Percentiles rank a stretch among this genome's conserved stretches.
Conservation (phyloP, 1,139 yeast species). For the Saccharomyces hybrid region DNA sequence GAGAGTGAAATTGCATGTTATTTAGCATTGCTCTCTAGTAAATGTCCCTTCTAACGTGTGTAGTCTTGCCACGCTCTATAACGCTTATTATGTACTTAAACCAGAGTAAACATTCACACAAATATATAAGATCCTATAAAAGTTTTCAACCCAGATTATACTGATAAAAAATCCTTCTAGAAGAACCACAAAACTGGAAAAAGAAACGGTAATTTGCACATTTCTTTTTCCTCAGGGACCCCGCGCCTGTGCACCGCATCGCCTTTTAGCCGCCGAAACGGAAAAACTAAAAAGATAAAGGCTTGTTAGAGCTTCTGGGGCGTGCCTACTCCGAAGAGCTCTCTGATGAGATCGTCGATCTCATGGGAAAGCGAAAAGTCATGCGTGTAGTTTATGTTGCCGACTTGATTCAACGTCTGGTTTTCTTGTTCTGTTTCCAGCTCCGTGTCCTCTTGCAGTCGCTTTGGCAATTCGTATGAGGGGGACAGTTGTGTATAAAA, state of each 20-base stretch:
- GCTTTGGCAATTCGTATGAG: conserved; percentile 24
- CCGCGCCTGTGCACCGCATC: conserved; percentile 1
- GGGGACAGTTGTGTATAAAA: conserved; percentile 21
- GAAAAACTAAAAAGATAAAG: neutral
- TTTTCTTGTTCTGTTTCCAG: conserved; percentile 20
- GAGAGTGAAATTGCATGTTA: conserved; percentile 1
- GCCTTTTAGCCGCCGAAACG: neutral
- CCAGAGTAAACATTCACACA: neutral
- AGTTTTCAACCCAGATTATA: neutral
- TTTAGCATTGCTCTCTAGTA: neutral
- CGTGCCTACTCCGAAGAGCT: conserved; percentile 22
- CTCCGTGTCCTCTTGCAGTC: conserved; percentile 21
- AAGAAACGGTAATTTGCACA: neutral
- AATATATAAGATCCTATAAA: neutral
- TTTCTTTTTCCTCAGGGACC: conserved; percentile 1
- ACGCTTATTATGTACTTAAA: neutral
- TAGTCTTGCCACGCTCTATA: neutral
- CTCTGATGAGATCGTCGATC: conserved; percentile 31
- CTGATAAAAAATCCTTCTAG: neutral
- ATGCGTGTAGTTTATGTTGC: conserved; percentile 24
- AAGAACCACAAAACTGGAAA: neutral
- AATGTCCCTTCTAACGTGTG: neutral
- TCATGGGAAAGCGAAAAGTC: conserved; percentile 32
- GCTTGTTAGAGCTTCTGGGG: neutral
- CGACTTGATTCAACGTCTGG: conserved; percentile 19